Evolutionary conservation across 139 green algal genomes (phyloP), one percentile per base, ranked within the genome.

Genomic region (Mesotaenium endlicherianum): DNA sequence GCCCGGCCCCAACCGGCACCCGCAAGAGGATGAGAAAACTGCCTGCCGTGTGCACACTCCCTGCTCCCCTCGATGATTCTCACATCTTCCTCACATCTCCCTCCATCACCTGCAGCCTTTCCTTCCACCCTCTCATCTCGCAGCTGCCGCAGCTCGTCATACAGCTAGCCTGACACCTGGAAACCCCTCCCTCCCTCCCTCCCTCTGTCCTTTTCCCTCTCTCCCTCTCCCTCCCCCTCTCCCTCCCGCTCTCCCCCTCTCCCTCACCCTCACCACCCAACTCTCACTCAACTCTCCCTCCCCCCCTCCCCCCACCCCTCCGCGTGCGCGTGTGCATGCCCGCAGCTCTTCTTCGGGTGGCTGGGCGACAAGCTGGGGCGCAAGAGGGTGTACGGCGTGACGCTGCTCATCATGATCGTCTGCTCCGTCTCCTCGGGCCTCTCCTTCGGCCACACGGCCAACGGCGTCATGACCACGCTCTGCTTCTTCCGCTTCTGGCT

Each of bases 351-450:
- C 4, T 91, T 91, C 44, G 87, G 87, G 30, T 45, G 64, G 20
- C 72, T 89, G 38, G 87, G 87, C 5, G 87, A 89, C 70, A 81
- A 67, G 57, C 26, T 84, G 34, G 84, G 87, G 38, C 74, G 87
- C 68, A 91, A 91, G 50, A 58, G 36, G 16, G 77, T 77, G 2
- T 91, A 89, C 58, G 85, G 81, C 0, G 31, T 85, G 40, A 91
- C 87, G 4, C 79, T 91, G 40, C 49, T 91, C 5, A 81, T 91
- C 72, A 91, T 89, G 83, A 81, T 91, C 17, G 36, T 74, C 30
- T 67, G 36, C 34, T 77, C 70, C 20, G 75, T 87, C 4, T 42
- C 58, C 40, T 47, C 6, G 30, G 38, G 71, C 2, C 39, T 80
- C 17, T 87, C 87, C 6, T 89, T 87, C 34, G 36, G 72, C 6